These are phyloP conservation scores for Dactylellina drechsleri DNA, from an alignment of 2,329 filamentous ascomycete species.

Conservation along the genomic window DNA sequence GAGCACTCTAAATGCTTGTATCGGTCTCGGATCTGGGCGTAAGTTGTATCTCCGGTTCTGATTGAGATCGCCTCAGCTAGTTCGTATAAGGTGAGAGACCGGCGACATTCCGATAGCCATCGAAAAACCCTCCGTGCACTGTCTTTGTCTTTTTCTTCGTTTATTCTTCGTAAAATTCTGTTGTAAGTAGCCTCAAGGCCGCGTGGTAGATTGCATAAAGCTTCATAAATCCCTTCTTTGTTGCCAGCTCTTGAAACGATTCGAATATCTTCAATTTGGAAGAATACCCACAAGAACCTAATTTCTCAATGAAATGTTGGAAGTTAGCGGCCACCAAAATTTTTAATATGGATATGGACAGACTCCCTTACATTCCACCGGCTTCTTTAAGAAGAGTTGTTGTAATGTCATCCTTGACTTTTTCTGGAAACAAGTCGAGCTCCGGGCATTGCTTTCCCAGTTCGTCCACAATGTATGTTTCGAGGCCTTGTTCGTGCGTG, in stretches of 20 bases:
- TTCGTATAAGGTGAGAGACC: slow-evolving; percentile 61
- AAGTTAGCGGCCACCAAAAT: no score
- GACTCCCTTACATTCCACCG: slow-evolving; percentile 62
- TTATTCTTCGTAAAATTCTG: slow-evolving; percentile 58
- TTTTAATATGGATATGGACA: no score
- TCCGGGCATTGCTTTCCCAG: slow-evolving; percentile 50
- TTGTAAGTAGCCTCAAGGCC: slow-evolving; percentile 59
- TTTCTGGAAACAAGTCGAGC: slow-evolving; percentile 17
- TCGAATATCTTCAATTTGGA: slow-evolving; percentile 61
- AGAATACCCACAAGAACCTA: slow-evolving; percentile 63
- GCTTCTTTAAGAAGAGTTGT: slow-evolving; percentile 59
- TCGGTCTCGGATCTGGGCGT: slow-evolving; percentile 13
- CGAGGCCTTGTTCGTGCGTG: slow-evolving; percentile 56
- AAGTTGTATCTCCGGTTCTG: slow-evolving; percentile 14
- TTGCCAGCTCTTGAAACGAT: slow-evolving; percentile 56
- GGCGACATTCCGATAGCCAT: slow-evolving; percentile 60
- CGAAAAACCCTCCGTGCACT: slow-evolving; percentile 58
- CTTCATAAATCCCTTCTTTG: slow-evolving; percentile 60
- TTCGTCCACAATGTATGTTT: slow-evolving; percentile 54
- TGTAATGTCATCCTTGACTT: slow-evolving; percentile 58
- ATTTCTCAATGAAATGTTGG: no score
- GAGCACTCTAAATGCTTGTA: slow-evolving; percentile 9
- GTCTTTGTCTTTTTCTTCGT: slow-evolving; percentile 55
- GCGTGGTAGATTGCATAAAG: slow-evolving; percentile 60
- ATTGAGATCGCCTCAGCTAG: slow-evolving; percentile 62